Percentiles rank a stretch among this genome's conserved stretches.
phyloP scores from a whole-genome alignment of 345 rosid species.

The Acer campestre region DNA sequence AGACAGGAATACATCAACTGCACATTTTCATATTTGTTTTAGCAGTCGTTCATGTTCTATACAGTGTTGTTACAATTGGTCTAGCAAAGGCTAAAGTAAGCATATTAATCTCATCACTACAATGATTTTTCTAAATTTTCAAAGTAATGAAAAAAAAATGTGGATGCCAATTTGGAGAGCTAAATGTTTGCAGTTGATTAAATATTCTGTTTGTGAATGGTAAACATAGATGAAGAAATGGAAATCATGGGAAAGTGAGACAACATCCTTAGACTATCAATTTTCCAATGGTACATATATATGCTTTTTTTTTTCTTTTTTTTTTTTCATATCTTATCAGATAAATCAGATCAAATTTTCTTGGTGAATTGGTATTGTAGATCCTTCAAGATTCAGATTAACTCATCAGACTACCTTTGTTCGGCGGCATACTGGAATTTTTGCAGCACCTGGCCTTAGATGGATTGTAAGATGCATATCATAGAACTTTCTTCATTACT shows the following conservation, averaged over 20 bases:
- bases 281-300: constrained; percentile 36
- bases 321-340: too few species aligned
- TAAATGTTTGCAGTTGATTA: background rate
- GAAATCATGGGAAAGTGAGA: constrained; percentile 51
- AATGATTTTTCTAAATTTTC: background rate
- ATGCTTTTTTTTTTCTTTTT: background rate
- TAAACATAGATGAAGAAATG: constrained; percentile 44
- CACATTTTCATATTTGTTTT: constrained; percentile 52
- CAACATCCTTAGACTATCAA: constrained; percentile 47
- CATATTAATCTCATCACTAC: background rate
- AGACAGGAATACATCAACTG: constrained; percentile 43
- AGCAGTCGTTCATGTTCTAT: constrained; percentile 45
- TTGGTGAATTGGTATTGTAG: constrained; percentile 17
- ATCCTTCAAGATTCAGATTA: constrained; percentile 50
- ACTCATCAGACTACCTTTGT: constrained; percentile 52
- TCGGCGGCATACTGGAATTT: constrained; percentile 43
- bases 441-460: constrained; percentile 40
- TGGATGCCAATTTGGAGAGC: background rate
- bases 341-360: background rate
- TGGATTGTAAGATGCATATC: constrained; percentile 41
- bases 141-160: background rate
- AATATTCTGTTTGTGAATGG: background rate
- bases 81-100: constrained; percentile 46
- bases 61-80: constrained; percentile 37
- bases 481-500: background rate